Evolutionary conservation across 2,329 filamentous ascomycete genomes (phyloP), one percentile per base, ranked within the genome.

Genomic region (Cercospora citrullina): DNA sequence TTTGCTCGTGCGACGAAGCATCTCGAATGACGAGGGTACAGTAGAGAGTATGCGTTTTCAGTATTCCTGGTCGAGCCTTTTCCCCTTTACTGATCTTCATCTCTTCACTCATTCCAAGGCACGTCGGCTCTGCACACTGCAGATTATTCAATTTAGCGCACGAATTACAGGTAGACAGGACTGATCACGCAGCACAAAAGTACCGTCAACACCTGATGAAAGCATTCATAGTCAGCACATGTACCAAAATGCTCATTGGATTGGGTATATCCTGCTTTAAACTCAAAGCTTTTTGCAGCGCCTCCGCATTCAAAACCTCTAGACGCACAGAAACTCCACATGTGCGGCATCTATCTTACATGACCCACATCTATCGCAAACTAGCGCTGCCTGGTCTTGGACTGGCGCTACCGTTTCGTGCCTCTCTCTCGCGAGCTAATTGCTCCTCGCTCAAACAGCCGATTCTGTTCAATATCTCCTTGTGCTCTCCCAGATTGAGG

Each of bases 391-490:
- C 58, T 55, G 70, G 70, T 60, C 68, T 51, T 18, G 71, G 72
- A 68, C 69, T 74, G 28, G 69, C 63, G 51, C 72, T 76, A 14
- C 69, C 74, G 18, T 74, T 72, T 42, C 75, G 69, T 71, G 73
- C 69, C 66, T 78, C 76, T 57, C 75, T 68, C 67, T 78, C 76
- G 8, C 76, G 68, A 9, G 75, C 75, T 58, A 78, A 63, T 67
- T 78, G 76, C 67, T 78, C 76, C 18, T 78, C 76, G 69, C 75
- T 77, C 68, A 78, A 64, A 78, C 92, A 95, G 60, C 92, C 92
- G 75, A 95, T 95, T 63, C 92, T 85, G 55, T 91, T 91, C 63
- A 95, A 84, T 72, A 95, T 82, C 78, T 94, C 92, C 83, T 94
- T 95, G 73, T 90, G 87, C 78, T 92, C 90, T 74, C 89, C 90